These are phyloP conservation scores for Albugo laibachii DNA, from an alignment of 352 stramenopile species.

Conservation along the genomic window DNA sequence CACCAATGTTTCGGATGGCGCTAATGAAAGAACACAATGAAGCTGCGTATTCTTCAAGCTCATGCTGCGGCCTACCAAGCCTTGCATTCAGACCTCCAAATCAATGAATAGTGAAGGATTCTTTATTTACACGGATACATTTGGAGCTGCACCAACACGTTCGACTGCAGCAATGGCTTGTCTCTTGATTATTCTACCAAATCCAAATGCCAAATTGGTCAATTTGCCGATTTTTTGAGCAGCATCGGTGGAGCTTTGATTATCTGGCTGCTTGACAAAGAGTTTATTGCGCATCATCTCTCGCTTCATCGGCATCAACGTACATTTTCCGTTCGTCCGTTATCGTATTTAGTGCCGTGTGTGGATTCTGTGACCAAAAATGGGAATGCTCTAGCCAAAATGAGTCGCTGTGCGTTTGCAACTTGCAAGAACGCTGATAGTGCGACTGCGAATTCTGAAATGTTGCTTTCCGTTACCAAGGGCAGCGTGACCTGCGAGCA, in stretches of 20 bases:
- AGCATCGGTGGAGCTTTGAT: background rate
- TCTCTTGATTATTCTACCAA: conserved; percentile 71
- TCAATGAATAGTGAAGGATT: background rate
- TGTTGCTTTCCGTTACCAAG: conserved; percentile 20
- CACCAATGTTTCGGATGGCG: conserved; percentile 43
- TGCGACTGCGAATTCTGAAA: conserved; percentile 27
- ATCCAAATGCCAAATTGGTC: conserved; percentile 60
- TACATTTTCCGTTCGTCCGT: too few relatives aligned
- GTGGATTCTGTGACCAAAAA: conserved; percentile 16
- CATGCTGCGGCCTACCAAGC: conserved; percentile 17
- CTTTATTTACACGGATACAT: conserved; percentile 22
- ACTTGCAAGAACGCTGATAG: conserved; percentile 35
- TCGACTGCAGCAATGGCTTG: conserved; percentile 66
- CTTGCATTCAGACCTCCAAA: background rate
- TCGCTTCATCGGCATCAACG: too few relatives aligned
- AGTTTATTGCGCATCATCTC: too few relatives aligned
- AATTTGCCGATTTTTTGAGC: conserved; percentile 12
- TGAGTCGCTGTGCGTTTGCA: conserved; percentile 18
- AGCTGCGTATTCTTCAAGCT: conserved; percentile 50
- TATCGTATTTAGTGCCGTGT: too few relatives aligned
- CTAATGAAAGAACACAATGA: conserved; percentile 57
- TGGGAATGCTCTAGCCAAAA: conserved; percentile 35
- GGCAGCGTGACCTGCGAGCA: conserved; percentile 27
- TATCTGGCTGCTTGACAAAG: background rate
- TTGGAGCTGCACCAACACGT: conserved; percentile 34